Evolutionary conservation across 1,284 basidiomycete species (phyloP).

Genomic region (Cystobasidium pallidum): DNA sequence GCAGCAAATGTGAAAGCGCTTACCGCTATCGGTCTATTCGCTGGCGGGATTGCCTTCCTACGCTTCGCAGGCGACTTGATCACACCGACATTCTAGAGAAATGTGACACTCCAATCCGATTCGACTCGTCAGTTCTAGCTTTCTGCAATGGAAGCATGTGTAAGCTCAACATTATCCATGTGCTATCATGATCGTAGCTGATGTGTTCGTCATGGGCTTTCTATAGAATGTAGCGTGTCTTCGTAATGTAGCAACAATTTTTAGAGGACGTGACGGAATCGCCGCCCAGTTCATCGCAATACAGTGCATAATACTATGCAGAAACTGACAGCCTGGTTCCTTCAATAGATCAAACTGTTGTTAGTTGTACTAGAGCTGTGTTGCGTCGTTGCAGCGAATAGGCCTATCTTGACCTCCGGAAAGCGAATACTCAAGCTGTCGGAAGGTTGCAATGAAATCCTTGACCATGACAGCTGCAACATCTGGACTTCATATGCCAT

Average conservation of each 20-base stretch:
- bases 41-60: slow-evolving; percentile 41
- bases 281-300: too few species aligned
- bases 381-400: too few species aligned
- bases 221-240: not conserved
- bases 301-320: too few species aligned
- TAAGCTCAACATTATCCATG: not conserved
- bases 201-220: not conserved
- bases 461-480: too few species aligned
- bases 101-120: not conserved
- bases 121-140: not conserved
- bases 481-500: too few species aligned
- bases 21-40: slow-evolving; percentile 39
- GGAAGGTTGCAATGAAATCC: too few species aligned
- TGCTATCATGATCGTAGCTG: not conserved
- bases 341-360: too few species aligned
- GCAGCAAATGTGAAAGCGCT: slow-evolving; percentile 35
- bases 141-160: not conserved
- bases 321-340: too few species aligned
- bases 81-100: slow-evolving; percentile 36
- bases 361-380: too few species aligned
- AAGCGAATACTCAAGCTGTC: too few species aligned
- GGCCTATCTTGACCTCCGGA: too few species aligned
- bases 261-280: not conserved
- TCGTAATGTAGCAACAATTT: not conserved
- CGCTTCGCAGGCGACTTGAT: slow-evolving; percentile 36